Evolutionary conservation across 108 stramenopile genomes (phyloP).

Genomic region (Parietichytrium sp.): DNA sequence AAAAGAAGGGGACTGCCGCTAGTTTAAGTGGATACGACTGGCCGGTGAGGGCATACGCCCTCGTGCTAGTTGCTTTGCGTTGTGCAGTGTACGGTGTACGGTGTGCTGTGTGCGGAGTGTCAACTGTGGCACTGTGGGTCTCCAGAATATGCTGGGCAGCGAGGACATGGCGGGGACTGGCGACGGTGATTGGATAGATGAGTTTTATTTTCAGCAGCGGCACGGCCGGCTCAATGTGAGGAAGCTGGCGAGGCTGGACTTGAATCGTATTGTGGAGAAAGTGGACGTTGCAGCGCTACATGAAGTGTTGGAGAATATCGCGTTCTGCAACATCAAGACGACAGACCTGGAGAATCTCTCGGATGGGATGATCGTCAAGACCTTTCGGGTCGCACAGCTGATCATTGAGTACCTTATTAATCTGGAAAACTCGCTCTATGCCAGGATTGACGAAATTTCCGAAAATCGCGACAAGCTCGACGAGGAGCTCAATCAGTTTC

Average conservation of each 20-base stretch:
- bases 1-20: too few species aligned
- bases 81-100: too few species aligned
- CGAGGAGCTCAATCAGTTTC: too few species aligned
- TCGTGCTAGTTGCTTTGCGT: too few species aligned
- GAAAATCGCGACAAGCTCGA: not conserved
- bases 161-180: too few species aligned
- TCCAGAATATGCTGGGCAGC: too few species aligned
- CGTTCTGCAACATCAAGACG: constrained; percentile 19
- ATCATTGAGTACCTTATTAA: constrained; percentile 32
- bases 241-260: not conserved
- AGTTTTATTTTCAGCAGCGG: constrained; percentile 11
- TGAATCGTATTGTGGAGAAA: not conserved
- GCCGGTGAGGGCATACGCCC: too few species aligned
- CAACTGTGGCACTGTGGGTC: too few species aligned
- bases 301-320: not conserved
- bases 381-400: constrained; percentile 24
- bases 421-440: constrained; percentile 8
- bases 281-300: constrained; percentile 4
- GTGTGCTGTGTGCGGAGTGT: too few species aligned
- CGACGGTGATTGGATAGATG: constrained; percentile 27
- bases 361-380: constrained; percentile 11
- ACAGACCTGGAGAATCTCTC: not conserved
- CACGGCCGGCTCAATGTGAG: constrained; percentile 27
- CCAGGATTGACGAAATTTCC: not conserved
- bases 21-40: too few species aligned